phyloP scores from a whole-genome alignment of 306 rosid genomes.

The Quercus alba region DNA sequence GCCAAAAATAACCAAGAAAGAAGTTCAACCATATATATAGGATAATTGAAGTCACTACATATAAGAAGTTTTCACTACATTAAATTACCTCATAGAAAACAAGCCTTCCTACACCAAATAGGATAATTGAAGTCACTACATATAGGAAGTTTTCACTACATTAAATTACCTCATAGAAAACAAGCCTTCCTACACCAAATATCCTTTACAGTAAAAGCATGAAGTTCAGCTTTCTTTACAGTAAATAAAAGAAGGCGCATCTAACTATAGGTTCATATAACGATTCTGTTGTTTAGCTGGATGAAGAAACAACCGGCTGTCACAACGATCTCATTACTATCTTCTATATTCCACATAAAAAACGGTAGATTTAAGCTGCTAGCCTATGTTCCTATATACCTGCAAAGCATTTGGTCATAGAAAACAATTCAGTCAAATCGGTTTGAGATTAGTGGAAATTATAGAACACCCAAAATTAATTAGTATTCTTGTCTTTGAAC shows the following conservation, averaged over 20 bases:
- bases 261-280: constrained; percentile 22
- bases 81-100: constrained; percentile 21
- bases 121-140: not conserved
- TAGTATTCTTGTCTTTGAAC: not conserved
- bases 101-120: constrained; percentile 19
- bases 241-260: constrained; percentile 23
- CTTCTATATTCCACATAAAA: constrained; percentile 20
- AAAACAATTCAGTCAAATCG: not conserved
- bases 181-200: constrained; percentile 23
- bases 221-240: constrained; percentile 33
- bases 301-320: constrained; percentile 37
- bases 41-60: not conserved
- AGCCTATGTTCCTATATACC: constrained; percentile 37
- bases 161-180: constrained; percentile 19
- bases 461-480: not conserved
- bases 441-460: not conserved
- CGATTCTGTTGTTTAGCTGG: constrained; percentile 42
- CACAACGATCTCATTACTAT: constrained; percentile 20
- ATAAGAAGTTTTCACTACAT: constrained; percentile 29
- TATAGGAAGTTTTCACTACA: constrained; percentile 29
- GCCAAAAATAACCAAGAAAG: not conserved
- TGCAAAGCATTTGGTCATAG: constrained; percentile 27
- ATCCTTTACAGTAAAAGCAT: constrained; percentile 24
- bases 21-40: constrained; percentile 22
- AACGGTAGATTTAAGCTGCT: constrained; percentile 23